Conservation (phyloP, 1,284 basidiomycete genomes). For the Fomitopsis pinicola region DNA sequence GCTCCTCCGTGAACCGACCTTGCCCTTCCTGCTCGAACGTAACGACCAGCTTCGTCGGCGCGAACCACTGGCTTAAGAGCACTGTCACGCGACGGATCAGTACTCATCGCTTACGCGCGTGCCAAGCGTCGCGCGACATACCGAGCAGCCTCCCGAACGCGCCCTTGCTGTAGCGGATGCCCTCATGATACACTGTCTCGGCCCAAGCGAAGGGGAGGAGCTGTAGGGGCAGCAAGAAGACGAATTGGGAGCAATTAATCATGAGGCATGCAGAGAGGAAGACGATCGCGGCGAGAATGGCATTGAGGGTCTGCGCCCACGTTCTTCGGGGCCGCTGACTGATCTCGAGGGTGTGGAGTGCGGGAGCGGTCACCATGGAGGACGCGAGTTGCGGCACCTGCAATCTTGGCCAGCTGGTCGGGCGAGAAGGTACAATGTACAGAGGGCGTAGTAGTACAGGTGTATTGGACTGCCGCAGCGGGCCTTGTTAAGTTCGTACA, state of each 20-base stretch:
- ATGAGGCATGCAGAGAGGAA: slow-evolving; percentile 69
- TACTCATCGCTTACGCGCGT: background rate
- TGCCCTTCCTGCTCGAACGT: slow-evolving; percentile 70
- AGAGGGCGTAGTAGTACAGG: background rate
- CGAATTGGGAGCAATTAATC: slow-evolving; percentile 67
- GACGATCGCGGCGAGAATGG: slow-evolving; percentile 50
- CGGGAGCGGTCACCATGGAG: slow-evolving; percentile 10
- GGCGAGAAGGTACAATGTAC: background rate
- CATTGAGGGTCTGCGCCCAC: slow-evolving; percentile 50
- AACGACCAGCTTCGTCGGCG: slow-evolving; percentile 71
- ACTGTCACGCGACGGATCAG: slow-evolving; percentile 39
- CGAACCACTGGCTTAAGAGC: slow-evolving; percentile 77
- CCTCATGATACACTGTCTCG: slow-evolving; percentile 54
- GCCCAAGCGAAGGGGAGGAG: slow-evolving; percentile 50
- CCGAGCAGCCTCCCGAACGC: slow-evolving; percentile 73
- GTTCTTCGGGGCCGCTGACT: slow-evolving; percentile 49
- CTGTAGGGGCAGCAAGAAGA: slow-evolving; percentile 61
- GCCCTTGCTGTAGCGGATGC: slow-evolving; percentile 79
- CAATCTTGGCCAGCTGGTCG: background rate
- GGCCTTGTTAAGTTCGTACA: no score
- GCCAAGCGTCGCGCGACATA: slow-evolving; percentile 33
- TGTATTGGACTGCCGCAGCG: background rate
- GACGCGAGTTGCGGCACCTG: background rate
- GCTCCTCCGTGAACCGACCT: slow-evolving; percentile 54
- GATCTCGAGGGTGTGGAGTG: slow-evolving; percentile 53